A percentile compares a stretch with the other conserved stretches of the same genome.
These are phyloP conservation scores for Lachnum nothofagi DNA, from an alignment of 2,329 filamentous ascomycete species.

Conservation along the genomic window DNA sequence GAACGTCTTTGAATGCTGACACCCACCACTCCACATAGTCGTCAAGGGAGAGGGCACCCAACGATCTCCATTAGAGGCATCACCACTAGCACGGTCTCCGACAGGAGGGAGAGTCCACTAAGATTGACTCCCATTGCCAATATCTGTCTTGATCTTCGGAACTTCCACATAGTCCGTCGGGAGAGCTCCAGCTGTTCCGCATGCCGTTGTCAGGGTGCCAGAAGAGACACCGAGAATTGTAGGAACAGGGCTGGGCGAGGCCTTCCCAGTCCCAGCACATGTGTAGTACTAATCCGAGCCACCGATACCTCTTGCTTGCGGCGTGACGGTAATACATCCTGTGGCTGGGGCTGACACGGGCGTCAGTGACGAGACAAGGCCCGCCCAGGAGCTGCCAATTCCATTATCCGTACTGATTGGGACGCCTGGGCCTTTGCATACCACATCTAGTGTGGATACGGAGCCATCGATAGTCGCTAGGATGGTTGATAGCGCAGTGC, in stretches of 20 bases:
- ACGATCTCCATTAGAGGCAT: neutral
- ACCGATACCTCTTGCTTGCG: too few species aligned
- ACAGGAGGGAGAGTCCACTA: neutral
- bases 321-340: neutral
- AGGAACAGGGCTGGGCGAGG: neutral
- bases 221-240: neutral
- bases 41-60: neutral
- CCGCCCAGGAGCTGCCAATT: neutral
- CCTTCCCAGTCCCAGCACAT: neutral
- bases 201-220: neutral
- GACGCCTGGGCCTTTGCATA: neutral
- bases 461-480: neutral
- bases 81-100: neutral
- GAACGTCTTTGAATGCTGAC: neutral
- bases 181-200: neutral
- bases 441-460: neutral
- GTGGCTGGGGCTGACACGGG: neutral
- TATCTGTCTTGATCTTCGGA: neutral
- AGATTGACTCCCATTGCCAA: neutral
- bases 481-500: neutral
- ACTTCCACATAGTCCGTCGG: neutral
- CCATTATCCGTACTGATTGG: neutral
- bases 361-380: neutral
- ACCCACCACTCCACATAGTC: neutral
- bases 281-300: neutral